Conservation (phyloP, 2,329 filamentous ascomycete genomes). For the Zymoseptoria ardabiliae region DNA sequence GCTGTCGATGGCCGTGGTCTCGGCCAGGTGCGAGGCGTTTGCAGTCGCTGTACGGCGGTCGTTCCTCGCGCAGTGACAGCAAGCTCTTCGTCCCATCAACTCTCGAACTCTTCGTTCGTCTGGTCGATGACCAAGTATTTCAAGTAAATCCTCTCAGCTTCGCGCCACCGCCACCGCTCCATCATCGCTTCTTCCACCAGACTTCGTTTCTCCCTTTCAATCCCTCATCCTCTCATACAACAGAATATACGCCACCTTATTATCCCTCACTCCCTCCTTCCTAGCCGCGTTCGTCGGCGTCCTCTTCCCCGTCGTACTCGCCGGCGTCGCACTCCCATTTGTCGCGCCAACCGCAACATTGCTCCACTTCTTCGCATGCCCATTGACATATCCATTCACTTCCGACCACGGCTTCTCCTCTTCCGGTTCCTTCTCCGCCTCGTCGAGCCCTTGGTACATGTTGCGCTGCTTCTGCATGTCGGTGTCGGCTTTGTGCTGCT, state of each 20-base stretch:
- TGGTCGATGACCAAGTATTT: neutral
- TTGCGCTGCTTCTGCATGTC: conserved; percentile 47
- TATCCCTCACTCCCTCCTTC: conserved; percentile 61
- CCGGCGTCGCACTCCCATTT: conserved; percentile 51
- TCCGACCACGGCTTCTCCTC: conserved; percentile 69
- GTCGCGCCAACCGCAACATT: conserved; percentile 39
- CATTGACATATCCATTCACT: conserved; percentile 56
- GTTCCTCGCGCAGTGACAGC: neutral
- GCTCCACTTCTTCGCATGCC: conserved; percentile 52
- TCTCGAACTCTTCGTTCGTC: neutral
- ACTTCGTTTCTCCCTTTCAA: neutral
- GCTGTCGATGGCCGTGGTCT: neutral
- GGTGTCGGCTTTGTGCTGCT: conserved; percentile 56
- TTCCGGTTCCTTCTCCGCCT: conserved; percentile 60
- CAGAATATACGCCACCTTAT: conserved; percentile 93
- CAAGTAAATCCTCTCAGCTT: neutral
- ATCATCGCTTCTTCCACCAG: neutral
- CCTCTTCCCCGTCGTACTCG: conserved; percentile 41
- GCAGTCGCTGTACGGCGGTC: neutral
- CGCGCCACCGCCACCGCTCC: too few relatives aligned
- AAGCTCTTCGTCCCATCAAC: neutral
- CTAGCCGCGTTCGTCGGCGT: conserved; percentile 46
- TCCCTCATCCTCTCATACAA: conserved; percentile 73
- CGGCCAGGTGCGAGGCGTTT: neutral
- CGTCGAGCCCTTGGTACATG: conserved; percentile 62